These are phyloP conservation scores for Kuraishia borneana DNA, from an alignment of 805 yeast species.

Conservation along the genomic window DNA sequence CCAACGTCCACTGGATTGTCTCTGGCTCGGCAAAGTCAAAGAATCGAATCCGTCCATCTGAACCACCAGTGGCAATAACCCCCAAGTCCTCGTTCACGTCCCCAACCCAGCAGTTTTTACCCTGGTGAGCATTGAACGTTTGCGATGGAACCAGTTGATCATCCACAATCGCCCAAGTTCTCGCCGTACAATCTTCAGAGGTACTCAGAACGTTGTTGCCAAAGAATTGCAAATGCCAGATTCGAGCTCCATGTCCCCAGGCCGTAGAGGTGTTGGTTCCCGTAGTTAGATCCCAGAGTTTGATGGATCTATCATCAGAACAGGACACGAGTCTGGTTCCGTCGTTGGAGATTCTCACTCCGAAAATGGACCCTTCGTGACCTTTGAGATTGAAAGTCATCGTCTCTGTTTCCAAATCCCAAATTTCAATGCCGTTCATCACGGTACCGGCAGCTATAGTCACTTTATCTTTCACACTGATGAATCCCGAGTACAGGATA, in stretches of 20 bases:
- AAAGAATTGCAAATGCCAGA: slow-evolving; percentile 70
- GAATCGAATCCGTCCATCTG: slow-evolving; percentile 74
- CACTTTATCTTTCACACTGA: slow-evolving; percentile 34
- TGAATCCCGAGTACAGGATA: slow-evolving; percentile 78
- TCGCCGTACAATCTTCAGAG: slow-evolving; percentile 80
- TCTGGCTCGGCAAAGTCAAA: slow-evolving; percentile 35
- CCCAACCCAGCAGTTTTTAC: slow-evolving; percentile 82
- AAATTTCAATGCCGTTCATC: slow-evolving; percentile 73
- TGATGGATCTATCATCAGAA: slow-evolving; percentile 89
- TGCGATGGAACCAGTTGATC: slow-evolving; percentile 28
- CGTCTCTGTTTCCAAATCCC: slow-evolving; percentile 41
- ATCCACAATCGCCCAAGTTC: slow-evolving; percentile 54
- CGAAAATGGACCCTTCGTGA: slow-evolving; percentile 91
- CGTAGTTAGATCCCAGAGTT: slow-evolving; percentile 50
- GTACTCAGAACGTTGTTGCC: slow-evolving; percentile 43
- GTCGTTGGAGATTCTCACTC: slow-evolving; percentile 48
- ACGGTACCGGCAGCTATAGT: slow-evolving; percentile 86
- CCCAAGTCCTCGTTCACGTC: slow-evolving; percentile 34
- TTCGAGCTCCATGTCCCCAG: slow-evolving; percentile 95
- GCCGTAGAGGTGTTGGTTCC: slow-evolving; percentile 64
- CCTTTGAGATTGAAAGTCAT: slow-evolving; percentile 48
- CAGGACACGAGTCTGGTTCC: slow-evolving; percentile 61
- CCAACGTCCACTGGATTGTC: slow-evolving; percentile 20
- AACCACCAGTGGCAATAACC: slow-evolving; percentile 79
- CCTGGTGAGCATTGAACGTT: slow-evolving; percentile 62